Evolutionary conservation across 2,329 filamentous ascomycete species (phyloP).

Genomic region (Penicillium expansum): DNA sequence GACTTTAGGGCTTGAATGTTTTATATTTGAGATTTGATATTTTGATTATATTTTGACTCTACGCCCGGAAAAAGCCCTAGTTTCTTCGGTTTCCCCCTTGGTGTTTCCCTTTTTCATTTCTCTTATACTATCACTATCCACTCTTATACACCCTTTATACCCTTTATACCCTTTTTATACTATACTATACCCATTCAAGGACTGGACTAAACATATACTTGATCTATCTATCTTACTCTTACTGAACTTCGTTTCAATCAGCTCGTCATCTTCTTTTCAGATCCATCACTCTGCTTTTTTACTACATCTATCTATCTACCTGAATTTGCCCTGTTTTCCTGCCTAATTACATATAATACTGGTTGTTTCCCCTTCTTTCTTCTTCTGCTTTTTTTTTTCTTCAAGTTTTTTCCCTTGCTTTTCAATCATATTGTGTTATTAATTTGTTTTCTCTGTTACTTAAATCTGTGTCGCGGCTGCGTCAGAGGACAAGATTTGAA

Average conservation of each 20-base stretch:
- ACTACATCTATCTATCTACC: background rate
- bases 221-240: constrained; percentile 3
- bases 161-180: background rate
- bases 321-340: constrained; percentile 2
- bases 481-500: constrained; percentile 11
- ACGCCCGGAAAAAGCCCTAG: constrained; percentile 2
- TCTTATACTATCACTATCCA: background rate
- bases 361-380: background rate
- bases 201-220: background rate
- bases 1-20: background rate
- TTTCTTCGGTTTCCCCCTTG: constrained; percentile 12
- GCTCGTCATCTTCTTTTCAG: constrained; percentile 11
- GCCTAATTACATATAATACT: constrained; percentile 1
- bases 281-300: background rate
- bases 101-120: background rate
- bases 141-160: constrained; percentile 3
- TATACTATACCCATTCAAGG: background rate
- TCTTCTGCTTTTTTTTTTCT: background rate
- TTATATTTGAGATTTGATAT: constrained; percentile 1
- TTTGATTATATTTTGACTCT: background rate
- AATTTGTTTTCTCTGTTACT: constrained; percentile 1
- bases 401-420: background rate
- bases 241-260: background rate
- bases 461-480: constrained; percentile 6
- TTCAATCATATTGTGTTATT: constrained; percentile 1